phyloP scores from a whole-genome alignment of 495 filamentous ascomycete species.

The Endocarpon pusillum region DNA sequence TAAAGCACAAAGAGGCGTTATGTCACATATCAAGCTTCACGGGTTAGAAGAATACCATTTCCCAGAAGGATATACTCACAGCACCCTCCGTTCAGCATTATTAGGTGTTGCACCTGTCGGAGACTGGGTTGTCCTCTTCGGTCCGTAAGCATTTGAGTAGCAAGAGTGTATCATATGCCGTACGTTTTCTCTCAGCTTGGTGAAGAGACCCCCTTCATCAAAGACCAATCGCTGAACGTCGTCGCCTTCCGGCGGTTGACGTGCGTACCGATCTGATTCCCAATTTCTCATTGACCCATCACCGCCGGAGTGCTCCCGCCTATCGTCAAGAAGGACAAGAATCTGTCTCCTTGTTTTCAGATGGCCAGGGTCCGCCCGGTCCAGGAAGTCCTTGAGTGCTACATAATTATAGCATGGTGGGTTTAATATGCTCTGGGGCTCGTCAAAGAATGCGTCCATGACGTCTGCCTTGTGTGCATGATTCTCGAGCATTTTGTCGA shows the following conservation, averaged over 20 bases:
- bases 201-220: background rate
- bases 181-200: background rate
- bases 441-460: background rate
- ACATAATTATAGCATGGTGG: background rate
- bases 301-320: background rate
- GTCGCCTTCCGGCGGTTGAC: background rate
- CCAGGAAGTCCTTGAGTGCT: background rate
- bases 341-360: background rate
- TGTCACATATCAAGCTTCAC: background rate
- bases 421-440: background rate
- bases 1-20: background rate
- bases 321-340: background rate
- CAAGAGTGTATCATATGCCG: background rate
- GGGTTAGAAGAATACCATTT: background rate
- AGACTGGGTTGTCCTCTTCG: background rate
- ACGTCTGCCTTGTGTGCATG: too few relatives aligned
- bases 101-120: conserved; percentile 1
- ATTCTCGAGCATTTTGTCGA: too few relatives aligned
- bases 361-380: background rate
- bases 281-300: background rate
- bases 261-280: background rate
- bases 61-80: background rate
- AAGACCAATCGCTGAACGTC: background rate
- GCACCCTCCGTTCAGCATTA: background rate
- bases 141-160: background rate